Evolutionary conservation across 805 yeast genomes (phyloP).

Genomic region (Myxozyma melibiosi): DNA sequence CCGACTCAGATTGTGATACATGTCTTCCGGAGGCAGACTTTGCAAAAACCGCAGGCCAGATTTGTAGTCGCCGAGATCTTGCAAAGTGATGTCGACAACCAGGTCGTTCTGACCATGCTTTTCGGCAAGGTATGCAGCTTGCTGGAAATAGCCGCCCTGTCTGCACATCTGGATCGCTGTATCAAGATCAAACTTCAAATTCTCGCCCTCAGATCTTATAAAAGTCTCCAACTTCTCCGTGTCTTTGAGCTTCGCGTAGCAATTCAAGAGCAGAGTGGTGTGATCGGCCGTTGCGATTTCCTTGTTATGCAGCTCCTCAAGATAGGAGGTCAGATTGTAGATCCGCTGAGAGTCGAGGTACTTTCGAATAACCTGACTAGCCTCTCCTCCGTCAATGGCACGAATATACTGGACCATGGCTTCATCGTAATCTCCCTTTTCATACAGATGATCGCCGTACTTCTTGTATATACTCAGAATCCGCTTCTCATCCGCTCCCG

Average conservation of each 20-base stretch:
- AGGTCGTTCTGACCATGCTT: slow-evolving; percentile 70
- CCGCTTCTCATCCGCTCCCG: slow-evolving; percentile 40
- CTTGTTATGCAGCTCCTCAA: slow-evolving; percentile 60
- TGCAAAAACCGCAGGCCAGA: slow-evolving; percentile 66
- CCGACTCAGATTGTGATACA: slow-evolving; percentile 67
- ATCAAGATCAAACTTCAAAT: slow-evolving; percentile 60
- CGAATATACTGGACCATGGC: slow-evolving; percentile 76
- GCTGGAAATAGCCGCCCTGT: slow-evolving; percentile 65
- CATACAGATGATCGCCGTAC: slow-evolving; percentile 74
- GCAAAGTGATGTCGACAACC: slow-evolving; percentile 73
- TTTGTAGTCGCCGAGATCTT: slow-evolving; percentile 62
- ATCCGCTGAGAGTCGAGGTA: slow-evolving; percentile 79
- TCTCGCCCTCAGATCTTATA: slow-evolving; percentile 48
- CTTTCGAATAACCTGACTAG: slow-evolving; percentile 76
- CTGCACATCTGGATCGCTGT: slow-evolving; percentile 68
- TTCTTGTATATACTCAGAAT: slow-evolving; percentile 44
- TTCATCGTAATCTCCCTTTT: slow-evolving; percentile 62
- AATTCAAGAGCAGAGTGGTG: slow-evolving; percentile 73
- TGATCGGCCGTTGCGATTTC: slow-evolving; percentile 74
- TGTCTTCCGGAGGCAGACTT: slow-evolving; percentile 73
- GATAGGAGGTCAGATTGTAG: slow-evolving; percentile 60
- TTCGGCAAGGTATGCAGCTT: slow-evolving; percentile 71
- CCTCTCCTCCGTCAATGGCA: slow-evolving; percentile 56
- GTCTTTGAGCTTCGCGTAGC: slow-evolving; percentile 74
- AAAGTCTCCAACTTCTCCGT: slow-evolving; percentile 60